Conservation (phyloP, 2,329 filamentous ascomycete species). For the Sarocladium kiliense region DNA sequence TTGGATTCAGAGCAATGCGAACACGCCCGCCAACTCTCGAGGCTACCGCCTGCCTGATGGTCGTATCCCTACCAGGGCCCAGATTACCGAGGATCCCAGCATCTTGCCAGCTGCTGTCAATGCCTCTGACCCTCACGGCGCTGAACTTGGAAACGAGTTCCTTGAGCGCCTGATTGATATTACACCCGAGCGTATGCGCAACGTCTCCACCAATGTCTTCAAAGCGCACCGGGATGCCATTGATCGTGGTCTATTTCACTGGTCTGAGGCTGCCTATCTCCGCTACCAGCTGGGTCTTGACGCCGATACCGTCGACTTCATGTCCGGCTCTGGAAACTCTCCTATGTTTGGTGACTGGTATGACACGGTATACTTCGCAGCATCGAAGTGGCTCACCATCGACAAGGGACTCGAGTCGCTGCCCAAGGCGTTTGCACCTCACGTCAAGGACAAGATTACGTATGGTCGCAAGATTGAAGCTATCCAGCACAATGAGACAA, state of each 20-base stretch:
- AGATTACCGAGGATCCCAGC: constrained; percentile 39
- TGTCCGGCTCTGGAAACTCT: constrained; percentile 12
- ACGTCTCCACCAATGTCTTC: constrained; percentile 35
- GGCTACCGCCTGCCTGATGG: constrained; percentile 44
- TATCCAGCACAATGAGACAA: constrained; percentile 34
- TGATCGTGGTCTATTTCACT: constrained; percentile 51
- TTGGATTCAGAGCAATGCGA: constrained; percentile 52
- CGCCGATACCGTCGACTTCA: constrained; percentile 43
- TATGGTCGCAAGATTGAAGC: constrained; percentile 53
- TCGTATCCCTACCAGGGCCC: constrained; percentile 43
- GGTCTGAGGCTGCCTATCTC: constrained; percentile 58
- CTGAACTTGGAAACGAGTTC: constrained; percentile 10
- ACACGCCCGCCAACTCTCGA: constrained; percentile 45
- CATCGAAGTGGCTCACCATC: constrained; percentile 15
- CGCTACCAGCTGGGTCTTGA: constrained; percentile 45
- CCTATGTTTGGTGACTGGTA: constrained; percentile 19
- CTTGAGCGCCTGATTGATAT: constrained; percentile 1
- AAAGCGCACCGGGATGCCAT: constrained; percentile 32
- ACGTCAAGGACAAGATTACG: constrained; percentile 50
- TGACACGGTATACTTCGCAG: constrained; percentile 17
- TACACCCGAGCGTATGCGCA: constrained; percentile 16
- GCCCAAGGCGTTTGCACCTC: constrained; percentile 56
- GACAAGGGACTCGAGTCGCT: constrained; percentile 26
- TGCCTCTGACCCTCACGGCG: constrained; percentile 24
- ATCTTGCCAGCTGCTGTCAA: constrained; percentile 20